Evolutionary conservation across 2,329 filamentous ascomycete genomes (phyloP).

Genomic region (Penicillium corylophilum): DNA sequence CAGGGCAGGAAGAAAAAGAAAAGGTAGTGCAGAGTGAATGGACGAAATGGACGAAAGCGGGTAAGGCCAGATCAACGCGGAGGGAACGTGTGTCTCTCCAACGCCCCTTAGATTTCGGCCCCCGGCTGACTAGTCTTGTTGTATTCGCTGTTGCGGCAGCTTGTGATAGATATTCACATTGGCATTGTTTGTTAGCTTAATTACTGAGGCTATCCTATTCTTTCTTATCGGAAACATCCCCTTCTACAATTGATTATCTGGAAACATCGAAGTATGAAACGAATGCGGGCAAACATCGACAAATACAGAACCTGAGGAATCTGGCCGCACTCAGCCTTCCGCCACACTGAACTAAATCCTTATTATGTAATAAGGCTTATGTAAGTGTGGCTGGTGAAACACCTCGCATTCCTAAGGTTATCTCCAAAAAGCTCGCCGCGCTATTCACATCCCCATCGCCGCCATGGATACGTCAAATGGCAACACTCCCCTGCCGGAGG

Average conservation of each 20-base stretch:
- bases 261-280: neutral
- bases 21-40: constrained; percentile 26
- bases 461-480: constrained; percentile 45
- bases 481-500: constrained; percentile 44
- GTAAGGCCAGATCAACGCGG: constrained; percentile 39
- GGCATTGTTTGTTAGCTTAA: neutral
- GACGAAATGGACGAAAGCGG: constrained; percentile 32
- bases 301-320: neutral
- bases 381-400: neutral
- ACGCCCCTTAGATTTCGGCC: constrained; percentile 20
- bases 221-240: neutral
- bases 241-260: neutral
- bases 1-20: constrained; percentile 26
- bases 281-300: neutral
- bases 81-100: constrained; percentile 18
- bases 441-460: constrained; percentile 4
- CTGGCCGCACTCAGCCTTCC: neutral
- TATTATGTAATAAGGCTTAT: neutral
- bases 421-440: constrained; percentile 3
- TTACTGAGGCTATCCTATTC: neutral
- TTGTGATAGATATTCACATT: neutral
- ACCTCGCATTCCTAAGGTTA: neutral
- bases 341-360: neutral
- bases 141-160: neutral
- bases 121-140: neutral